Percentiles rank a stretch among this genome's conserved stretches.
These are phyloP conservation scores for Alternaria ventricosa DNA, from an alignment of 2,329 filamentous ascomycete genomes.

Conservation along the genomic window DNA sequence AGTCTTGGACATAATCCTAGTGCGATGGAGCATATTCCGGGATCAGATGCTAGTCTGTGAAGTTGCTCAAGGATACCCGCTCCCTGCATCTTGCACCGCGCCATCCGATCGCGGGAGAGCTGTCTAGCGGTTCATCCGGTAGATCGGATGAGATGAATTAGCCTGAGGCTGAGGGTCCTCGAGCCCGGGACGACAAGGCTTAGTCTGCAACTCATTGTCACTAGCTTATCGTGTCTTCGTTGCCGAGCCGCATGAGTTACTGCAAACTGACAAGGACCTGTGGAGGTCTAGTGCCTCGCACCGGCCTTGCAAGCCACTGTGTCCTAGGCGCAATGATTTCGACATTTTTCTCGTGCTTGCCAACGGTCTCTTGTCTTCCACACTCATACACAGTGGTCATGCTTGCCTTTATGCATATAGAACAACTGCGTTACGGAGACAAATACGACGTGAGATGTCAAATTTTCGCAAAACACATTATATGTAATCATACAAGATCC, in stretches of 20 bases:
- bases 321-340: background rate
- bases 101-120: conserved; percentile 1
- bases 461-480: conserved; percentile 2
- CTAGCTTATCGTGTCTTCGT: background rate
- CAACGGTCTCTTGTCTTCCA: background rate
- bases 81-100: background rate
- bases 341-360: background rate
- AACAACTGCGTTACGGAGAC: background rate
- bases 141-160: background rate
- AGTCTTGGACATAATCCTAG: background rate
- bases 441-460: background rate
- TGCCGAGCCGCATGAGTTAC: background rate
- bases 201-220: background rate
- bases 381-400: background rate
- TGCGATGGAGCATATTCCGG: background rate
- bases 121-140: background rate
- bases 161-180: background rate
- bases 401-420: background rate
- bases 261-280: background rate
- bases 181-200: background rate
- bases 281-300: background rate
- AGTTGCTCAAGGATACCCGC: background rate
- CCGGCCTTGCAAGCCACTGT: background rate
- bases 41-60: background rate
- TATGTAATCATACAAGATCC: conserved; percentile 16